These are phyloP conservation scores for Arctostaphylos glauca DNA, from an alignment of 148 eudicot genomes.

Conservation along the genomic window DNA sequence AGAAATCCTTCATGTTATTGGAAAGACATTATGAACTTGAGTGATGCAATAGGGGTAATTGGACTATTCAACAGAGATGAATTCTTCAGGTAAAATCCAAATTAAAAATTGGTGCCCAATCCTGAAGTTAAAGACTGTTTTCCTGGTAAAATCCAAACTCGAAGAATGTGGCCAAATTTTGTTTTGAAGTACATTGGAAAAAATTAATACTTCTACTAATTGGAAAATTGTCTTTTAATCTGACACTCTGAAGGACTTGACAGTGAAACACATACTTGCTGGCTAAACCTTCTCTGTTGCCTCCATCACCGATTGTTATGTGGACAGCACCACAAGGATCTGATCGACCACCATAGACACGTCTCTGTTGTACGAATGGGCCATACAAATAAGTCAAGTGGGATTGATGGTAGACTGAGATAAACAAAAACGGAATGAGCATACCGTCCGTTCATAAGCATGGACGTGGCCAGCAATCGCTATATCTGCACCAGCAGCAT, in stretches of 20 bases:
- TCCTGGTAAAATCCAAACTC: background rate
- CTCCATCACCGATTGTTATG: constrained; percentile 97
- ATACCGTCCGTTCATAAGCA: constrained; percentile 95
- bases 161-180: background rate
- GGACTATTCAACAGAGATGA: background rate
- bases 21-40: background rate
- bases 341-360: constrained; percentile 55
- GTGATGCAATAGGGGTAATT: background rate
- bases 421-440: constrained; percentile 15
- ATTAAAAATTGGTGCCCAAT: background rate
- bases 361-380: constrained; percentile 47
- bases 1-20: background rate
- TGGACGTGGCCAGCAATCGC: constrained; percentile 92
- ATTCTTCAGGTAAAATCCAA: background rate
- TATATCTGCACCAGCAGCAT: constrained; percentile 89
- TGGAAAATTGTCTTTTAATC: background rate
- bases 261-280: constrained; percentile 41
- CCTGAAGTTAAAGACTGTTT: background rate
- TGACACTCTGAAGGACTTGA: background rate
- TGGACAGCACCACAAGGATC: constrained; percentile 92
- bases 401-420: background rate
- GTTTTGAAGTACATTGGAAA: background rate
- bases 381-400: constrained; percentile 11
- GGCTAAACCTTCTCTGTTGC: constrained; percentile 92
- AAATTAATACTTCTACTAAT: background rate